Percentiles rank a stretch among this genome's conserved stretches.
Conservation (phyloP, 2,329 filamentous ascomycete species). For the Neofusicoccum parvum region DNA sequence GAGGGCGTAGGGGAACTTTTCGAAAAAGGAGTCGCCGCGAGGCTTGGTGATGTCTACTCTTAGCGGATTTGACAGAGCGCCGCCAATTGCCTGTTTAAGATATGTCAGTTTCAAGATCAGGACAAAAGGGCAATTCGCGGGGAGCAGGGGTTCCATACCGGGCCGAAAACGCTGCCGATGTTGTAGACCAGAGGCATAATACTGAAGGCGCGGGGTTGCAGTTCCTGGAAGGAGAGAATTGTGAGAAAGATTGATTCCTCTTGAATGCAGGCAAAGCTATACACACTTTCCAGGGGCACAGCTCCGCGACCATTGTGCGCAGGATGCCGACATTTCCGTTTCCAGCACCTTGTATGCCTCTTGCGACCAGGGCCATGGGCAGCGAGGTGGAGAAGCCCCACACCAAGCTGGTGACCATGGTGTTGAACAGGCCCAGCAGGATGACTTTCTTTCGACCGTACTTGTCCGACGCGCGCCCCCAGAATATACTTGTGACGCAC, state of each 20-base stretch:
- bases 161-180: conserved; percentile 83
- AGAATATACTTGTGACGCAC: conserved; percentile 81
- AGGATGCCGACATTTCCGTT: conserved; percentile 89
- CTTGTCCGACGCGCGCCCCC: conserved; percentile 80
- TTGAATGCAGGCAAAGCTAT: not conserved
- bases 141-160: conserved; percentile 44
- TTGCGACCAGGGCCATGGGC: conserved; percentile 75
- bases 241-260: not conserved
- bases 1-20: conserved; percentile 76
- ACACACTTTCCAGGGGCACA: conserved; percentile 72
- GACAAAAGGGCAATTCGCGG: not conserved
- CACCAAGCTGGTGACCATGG: conserved; percentile 77
- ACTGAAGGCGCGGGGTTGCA: conserved; percentile 87
- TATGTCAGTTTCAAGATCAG: not conserved
- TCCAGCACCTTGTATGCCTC: conserved; percentile 77
- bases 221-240: conserved; percentile 47
- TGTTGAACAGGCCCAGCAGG: conserved; percentile 71
- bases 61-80: conserved; percentile 79
- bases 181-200: conserved; percentile 93
- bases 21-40: conserved; percentile 64
- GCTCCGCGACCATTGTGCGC: conserved; percentile 86
- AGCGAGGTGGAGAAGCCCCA: conserved; percentile 84
- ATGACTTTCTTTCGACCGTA: conserved; percentile 85
- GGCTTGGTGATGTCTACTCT: conserved; percentile 74
- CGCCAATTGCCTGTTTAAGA: conserved; percentile 64